Evolutionary conservation across 2,329 filamentous ascomycete species (phyloP).

Genomic region (Dothiorella sarmentorum): DNA sequence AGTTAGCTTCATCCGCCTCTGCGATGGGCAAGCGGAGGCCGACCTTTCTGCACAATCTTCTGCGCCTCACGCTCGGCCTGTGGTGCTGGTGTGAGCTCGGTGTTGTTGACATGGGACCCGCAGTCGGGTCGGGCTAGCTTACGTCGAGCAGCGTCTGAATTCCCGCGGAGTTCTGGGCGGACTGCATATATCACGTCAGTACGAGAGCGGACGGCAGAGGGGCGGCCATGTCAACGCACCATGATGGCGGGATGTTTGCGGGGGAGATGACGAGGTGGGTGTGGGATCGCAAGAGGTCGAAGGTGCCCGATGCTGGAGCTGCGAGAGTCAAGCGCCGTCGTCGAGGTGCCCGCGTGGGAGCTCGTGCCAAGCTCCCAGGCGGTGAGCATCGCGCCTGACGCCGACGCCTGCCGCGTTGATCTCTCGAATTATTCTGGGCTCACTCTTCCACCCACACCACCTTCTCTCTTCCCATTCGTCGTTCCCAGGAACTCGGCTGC

Average conservation of each 20-base stretch:
- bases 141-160: conserved; percentile 99
- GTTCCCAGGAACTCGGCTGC: neutral
- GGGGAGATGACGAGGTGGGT: conserved; percentile 1
- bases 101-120: conserved; percentile 26
- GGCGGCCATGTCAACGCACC: conserved; percentile 1
- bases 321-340: neutral
- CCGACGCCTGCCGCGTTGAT: neutral
- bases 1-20: neutral
- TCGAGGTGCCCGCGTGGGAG: conserved; percentile 16
- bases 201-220: conserved; percentile 20
- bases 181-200: conserved; percentile 52
- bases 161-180: conserved; percentile 95
- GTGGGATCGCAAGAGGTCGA: conserved; percentile 2
- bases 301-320: conserved; percentile 15
- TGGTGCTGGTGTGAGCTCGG: conserved; percentile 36
- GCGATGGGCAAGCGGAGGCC: conserved; percentile 23
- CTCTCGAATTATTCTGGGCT: neutral
- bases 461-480: neutral
- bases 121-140: conserved; percentile 40
- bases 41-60: conserved; percentile 98
- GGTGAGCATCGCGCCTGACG: conserved; percentile 7
- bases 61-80: conserved; percentile 97
- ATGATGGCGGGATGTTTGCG: conserved; percentile 11
- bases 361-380: conserved; percentile 16
- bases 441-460: conserved; percentile 1